Percentiles rank a stretch among this genome's conserved stretches.
Evolutionary conservation across 345 rosid genomes (phyloP).

Genomic region (Eucalyptus victrix): DNA sequence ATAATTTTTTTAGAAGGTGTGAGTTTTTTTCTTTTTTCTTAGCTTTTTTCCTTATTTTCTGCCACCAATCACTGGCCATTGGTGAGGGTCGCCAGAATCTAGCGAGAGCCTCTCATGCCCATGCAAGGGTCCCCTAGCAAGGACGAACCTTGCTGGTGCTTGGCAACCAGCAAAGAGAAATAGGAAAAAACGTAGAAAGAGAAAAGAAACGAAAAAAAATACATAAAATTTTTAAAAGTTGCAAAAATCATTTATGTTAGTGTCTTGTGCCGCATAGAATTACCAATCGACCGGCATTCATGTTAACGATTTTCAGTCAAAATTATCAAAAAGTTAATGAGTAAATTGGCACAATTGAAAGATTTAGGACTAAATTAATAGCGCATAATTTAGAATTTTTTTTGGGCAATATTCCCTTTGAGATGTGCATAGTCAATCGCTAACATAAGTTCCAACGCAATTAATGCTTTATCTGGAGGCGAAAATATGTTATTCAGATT

Average conservation of each 20-base stretch:
- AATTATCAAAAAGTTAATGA: not conserved
- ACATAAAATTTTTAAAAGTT: not conserved
- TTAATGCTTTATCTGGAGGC: not conserved
- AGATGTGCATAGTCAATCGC: not conserved
- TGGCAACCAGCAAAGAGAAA: not conserved
- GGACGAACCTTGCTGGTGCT: not conserved
- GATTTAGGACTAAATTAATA: not conserved
- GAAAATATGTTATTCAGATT: not conserved
- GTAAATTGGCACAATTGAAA: not conserved
- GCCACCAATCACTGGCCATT: accelerated
- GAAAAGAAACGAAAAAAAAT: not conserved
- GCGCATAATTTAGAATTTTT: not conserved
- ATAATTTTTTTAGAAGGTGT: not conserved
- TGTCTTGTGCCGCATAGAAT: not conserved
- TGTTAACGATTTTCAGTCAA: not conserved
- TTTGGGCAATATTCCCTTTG: not conserved
- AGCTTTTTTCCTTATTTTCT: not conserved
- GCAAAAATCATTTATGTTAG: not conserved
- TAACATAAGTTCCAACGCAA: not conserved
- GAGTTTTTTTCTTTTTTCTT: not conserved
- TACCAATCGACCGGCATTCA: accelerated
- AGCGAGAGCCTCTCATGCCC: not conserved
- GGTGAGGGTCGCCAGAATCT: not conserved
- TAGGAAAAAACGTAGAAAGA: not conserved
- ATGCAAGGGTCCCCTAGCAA: not conserved